phyloP scores from a whole-genome alignment of 2,329 filamentous ascomycete species.

The Madurella mycetomatis region DNA sequence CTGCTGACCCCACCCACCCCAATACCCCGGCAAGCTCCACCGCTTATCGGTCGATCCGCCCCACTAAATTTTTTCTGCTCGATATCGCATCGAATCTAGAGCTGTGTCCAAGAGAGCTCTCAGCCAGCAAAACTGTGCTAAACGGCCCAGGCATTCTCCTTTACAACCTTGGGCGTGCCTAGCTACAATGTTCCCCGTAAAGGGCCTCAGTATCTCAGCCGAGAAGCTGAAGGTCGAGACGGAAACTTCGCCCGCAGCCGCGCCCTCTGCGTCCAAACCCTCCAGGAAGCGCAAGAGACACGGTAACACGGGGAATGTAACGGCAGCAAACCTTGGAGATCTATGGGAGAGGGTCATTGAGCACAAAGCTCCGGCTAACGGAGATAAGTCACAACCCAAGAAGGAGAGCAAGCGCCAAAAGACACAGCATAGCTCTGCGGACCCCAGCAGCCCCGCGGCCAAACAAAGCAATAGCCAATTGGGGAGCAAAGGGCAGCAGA shows the following conservation, averaged over 20 bases:
- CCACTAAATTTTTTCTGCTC: conserved; percentile 20
- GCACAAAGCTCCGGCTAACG: conserved; percentile 31
- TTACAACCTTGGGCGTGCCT: neutral
- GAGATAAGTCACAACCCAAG: conserved; percentile 15
- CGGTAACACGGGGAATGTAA: conserved; percentile 46
- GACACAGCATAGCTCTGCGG: conserved; percentile 9
- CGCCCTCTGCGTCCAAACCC: conserved; percentile 13
- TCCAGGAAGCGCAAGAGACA: conserved; percentile 55
- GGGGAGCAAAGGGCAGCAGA: conserved; percentile 2
- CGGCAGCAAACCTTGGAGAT: conserved; percentile 65
- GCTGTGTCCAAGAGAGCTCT: too few species aligned
- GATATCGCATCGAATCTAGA: neutral
- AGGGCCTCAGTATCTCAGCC: conserved; percentile 81
- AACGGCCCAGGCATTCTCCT: too few species aligned
- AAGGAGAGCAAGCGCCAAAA: conserved; percentile 20
- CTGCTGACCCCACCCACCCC: too few species aligned
- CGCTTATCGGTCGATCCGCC: neutral
- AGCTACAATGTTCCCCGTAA: conserved; percentile 77
- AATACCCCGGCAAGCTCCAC: too few species aligned
- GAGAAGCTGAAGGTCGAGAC: conserved; percentile 67
- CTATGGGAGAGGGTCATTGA: conserved; percentile 79
- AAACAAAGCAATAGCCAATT: conserved; percentile 1
- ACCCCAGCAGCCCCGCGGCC: neutral
- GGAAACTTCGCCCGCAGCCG: conserved; percentile 30
- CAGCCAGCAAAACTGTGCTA: neutral